Base-by-base conservation (phyloP, 1,139 yeast species). In the Nakaseomyces nivariensis region DNA sequence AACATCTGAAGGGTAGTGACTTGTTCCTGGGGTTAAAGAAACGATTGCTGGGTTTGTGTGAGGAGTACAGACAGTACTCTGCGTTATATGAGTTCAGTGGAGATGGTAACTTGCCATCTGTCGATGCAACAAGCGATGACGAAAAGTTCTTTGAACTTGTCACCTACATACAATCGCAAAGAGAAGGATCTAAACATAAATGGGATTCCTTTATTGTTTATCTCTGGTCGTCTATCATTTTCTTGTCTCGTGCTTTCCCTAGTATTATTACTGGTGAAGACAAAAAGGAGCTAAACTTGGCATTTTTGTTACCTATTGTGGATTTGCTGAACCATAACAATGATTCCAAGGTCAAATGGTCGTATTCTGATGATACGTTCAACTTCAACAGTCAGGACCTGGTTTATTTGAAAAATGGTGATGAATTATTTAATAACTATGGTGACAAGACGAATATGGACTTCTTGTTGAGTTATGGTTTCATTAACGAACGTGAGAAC, bases 381-480 rank as follows among this genome's bases (percentile, higher is more conserved):
- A 58, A 48, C 56, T 75, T 43, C 43, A 46, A 49, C 10, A 48
- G 54, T 9, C 49, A 52, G 4, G 60, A 56, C 29, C 45, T 22
- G 0, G 41, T 61, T 6, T 55, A 59, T 5, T 59, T 58, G 33
- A 34, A 34, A 10, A 37, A 45, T 4, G 81, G 78, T 0, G 65
- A 67, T 9, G 82, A 86, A 58, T 58, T 88, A 1, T 84, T 67
- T 66, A 89, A 89, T 61, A 89, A 88, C 63, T 89, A 89, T 62
- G 97, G 97, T 3, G 78, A 83, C 52, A 88, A 87, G 63, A 83
- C 92, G 1, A 88, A 87, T 59, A 89, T 85, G 59, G 96, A 88
- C 57, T 71, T 70, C 32, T 53, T 77, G 31, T 58, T 75, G 55
- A 75, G 73, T 0, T 77, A 76, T 54, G 96, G 96, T 0, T 88